phyloP scores from a whole-genome alignment of 495 filamentous ascomycete genomes.

The Penicillium salamii region DNA sequence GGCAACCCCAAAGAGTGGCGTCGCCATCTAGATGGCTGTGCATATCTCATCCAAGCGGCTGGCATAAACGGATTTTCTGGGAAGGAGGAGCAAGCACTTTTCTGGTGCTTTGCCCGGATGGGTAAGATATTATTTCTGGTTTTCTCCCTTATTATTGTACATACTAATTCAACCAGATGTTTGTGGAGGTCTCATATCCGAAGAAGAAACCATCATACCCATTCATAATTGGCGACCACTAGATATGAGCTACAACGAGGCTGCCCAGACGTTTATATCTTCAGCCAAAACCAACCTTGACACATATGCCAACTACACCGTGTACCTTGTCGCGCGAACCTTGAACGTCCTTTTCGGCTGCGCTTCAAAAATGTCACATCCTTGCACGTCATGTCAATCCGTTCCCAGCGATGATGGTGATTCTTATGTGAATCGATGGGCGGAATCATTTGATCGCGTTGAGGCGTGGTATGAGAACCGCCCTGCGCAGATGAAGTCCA shows the following conservation, averaged over 20 bases:
- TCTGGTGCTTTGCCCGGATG: conserved; percentile 50
- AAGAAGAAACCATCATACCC: conserved; percentile 37
- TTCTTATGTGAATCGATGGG: conserved; percentile 30
- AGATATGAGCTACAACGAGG: conserved; percentile 26
- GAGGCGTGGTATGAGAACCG: conserved; percentile 38
- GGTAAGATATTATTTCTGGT: conserved; percentile 23
- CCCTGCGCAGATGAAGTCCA: conserved; percentile 37
- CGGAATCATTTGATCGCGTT: conserved; percentile 30
- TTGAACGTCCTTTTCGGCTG: conserved; percentile 33
- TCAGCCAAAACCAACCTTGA: conserved; percentile 28
- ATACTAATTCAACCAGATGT: conserved; percentile 20
- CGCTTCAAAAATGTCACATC: conserved; percentile 8
- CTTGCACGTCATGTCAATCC: conserved; percentile 19
- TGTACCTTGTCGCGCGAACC: conserved; percentile 39
- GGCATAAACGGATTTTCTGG: conserved; percentile 40
- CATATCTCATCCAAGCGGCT: conserved; percentile 38
- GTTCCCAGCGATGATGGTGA: conserved; percentile 20
- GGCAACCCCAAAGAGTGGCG: conserved; percentile 41
- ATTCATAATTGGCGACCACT: conserved; percentile 31
- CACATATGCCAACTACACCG: conserved; percentile 41
- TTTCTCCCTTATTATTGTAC: too few species aligned
- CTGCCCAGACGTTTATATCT: conserved; percentile 24
- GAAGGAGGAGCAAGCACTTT: conserved; percentile 41
- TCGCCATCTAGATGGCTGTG: conserved; percentile 47
- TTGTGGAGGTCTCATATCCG: conserved; percentile 44